Evolutionary conservation across 2,329 filamentous ascomycete species (phyloP).

Genomic region (Elsinoe ampelina): DNA sequence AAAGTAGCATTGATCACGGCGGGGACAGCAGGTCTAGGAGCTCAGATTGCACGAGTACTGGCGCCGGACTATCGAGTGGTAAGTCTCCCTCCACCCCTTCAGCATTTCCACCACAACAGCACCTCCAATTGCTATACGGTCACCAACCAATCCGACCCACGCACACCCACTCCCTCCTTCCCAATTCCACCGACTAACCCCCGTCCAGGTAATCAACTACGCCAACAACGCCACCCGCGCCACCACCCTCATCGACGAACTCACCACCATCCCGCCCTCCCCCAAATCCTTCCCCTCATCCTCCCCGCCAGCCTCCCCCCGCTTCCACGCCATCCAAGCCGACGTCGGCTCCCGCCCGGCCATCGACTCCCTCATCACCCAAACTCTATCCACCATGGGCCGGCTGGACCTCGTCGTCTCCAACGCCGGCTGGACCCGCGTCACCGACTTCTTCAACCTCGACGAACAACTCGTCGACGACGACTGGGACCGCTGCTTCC

Average conservation of each 20-base stretch:
- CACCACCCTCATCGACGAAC: constrained; percentile 32
- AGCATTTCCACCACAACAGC: neutral
- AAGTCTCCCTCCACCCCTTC: constrained; percentile 16
- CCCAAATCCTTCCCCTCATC: neutral
- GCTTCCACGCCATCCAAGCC: constrained; percentile 36
- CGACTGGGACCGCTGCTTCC: constrained; percentile 52
- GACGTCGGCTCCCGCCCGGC: constrained; percentile 37
- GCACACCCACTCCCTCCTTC: neutral
- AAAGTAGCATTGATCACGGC: constrained; percentile 32
- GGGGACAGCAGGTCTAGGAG: constrained; percentile 41
- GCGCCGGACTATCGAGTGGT: constrained; percentile 40
- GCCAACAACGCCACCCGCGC: constrained; percentile 37
- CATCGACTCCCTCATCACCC: constrained; percentile 35
- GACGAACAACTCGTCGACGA: constrained; percentile 48
- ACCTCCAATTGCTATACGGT: neutral
- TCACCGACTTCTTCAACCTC: constrained; percentile 37
- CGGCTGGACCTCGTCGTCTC: constrained; percentile 39
- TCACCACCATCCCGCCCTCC: constrained; percentile 23
- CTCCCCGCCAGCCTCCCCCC: constrained; percentile 24
- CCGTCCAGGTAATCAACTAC: constrained; percentile 37
- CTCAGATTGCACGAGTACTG: constrained; percentile 37
- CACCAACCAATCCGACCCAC: too few species aligned
- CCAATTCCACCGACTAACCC: constrained; percentile 13
- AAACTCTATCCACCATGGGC: constrained; percentile 38
- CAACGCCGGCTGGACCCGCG: constrained; percentile 32